Base-by-base conservation (phyloP, 75 land plant genomes). In the Selaginella moellendorffii region DNA sequence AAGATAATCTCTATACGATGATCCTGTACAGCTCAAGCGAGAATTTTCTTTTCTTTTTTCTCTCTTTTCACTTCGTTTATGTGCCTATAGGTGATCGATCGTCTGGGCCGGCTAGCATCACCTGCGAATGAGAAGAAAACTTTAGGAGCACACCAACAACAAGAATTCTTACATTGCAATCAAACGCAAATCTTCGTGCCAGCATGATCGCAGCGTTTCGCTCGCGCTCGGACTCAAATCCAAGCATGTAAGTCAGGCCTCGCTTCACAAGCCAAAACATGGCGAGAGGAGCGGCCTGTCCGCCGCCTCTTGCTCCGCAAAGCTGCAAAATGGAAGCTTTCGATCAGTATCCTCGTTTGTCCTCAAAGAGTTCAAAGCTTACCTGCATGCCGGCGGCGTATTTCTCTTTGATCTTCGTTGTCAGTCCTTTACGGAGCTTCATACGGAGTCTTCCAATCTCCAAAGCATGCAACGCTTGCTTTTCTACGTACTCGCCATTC, bases 151-250 rank as follows among this genome's bases (percentile, higher is more conserved):
- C n/a, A n/a, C n/a, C n/a, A n/a, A n/a, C n/a, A n/a, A n/a, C n/a
- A n/a, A n/a, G 59, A 2, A 56, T 46, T 30, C 89, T 71, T 78
- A 92, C 97, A 63, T 88, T 92, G 68, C 86, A 83, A 29, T 85
- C 89, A 61, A 74, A 72, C 27, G 97, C 86, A 68, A 85, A 81
- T 76, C 79, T 81, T 54, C 97, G 71, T 2, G 96, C 96, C 63
- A 93, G 76, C 79, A 86, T 80, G 20, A 93, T 79, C n/a, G 98
- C 90, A 2, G 96, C 90, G 76, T 93, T 93, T 9, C 98, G 77
- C 51, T 88, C 98, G 64, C 86, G 73, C 30, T 83, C 87, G 0
- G 98, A 81, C 69, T 93, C 96, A 68, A 93, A 93, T 23, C 77
- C 79, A 29, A 93, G 52, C 31, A 80, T 74, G 71, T 75, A 93